phyloP scores from a whole-genome alignment of 192 early-diverging fungal genomes.

The Dissophora globulifera region DNA sequence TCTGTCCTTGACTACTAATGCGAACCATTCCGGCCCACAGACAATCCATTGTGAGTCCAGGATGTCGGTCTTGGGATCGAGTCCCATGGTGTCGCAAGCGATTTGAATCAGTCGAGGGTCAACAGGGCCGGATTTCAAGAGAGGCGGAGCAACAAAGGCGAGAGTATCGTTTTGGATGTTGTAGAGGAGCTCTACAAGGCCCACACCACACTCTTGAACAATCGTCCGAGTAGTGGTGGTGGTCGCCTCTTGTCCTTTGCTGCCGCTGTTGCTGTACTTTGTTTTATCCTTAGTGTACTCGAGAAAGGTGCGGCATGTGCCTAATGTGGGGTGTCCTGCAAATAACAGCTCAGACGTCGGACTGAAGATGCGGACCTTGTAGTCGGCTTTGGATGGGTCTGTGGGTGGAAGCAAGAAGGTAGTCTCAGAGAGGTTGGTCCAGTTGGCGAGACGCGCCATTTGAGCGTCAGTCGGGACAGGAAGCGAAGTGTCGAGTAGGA shows the following conservation, averaged over 20 bases:
- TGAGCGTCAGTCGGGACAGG: conserved; percentile 20
- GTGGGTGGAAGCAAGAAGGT: conserved; percentile 37
- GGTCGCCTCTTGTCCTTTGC: no score
- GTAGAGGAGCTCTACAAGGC: conserved; percentile 10
- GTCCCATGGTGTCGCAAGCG: conserved; percentile 26
- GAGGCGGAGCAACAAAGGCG: conserved; percentile 26
- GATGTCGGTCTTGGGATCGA: conserved; percentile 9
- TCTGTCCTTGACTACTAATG: conserved; percentile 13
- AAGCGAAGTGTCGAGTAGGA: conserved; percentile 18
- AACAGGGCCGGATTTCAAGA: conserved; percentile 24
- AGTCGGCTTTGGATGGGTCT: conserved; percentile 26
- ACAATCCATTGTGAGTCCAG: conserved; percentile 31
- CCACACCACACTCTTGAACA: conserved; percentile 35
- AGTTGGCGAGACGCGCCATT: conserved; percentile 26
- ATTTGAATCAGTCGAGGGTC: conserved; percentile 4
- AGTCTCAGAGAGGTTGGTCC: conserved; percentile 35
- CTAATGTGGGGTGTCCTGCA: conserved; percentile 29
- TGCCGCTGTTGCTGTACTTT: not conserved
- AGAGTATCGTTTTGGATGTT: conserved; percentile 13
- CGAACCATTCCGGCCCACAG: conserved; percentile 34
- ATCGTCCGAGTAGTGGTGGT: conserved; percentile 12
- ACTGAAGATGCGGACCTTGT: conserved; percentile 26
- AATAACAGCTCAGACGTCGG: conserved; percentile 17
- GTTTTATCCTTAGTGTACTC: not conserved
- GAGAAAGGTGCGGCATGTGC: conserved; percentile 23